These are phyloP conservation scores for Botrytis cinerea DNA, from an alignment of 2,329 filamentous ascomycete genomes.

Conservation along the genomic window DNA sequence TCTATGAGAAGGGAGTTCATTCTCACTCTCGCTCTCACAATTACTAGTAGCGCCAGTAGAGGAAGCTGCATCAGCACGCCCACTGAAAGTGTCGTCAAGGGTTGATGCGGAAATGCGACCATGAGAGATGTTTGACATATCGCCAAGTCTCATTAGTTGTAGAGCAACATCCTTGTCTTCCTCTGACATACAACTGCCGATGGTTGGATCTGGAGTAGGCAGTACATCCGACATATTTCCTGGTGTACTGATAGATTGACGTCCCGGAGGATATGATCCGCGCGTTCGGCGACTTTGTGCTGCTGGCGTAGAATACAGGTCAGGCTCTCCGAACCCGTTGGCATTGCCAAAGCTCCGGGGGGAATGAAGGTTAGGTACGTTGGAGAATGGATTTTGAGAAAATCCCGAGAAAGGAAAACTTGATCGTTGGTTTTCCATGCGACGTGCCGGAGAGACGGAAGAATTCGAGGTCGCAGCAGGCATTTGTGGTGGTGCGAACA, in stretches of 20 bases:
- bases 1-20: slow-evolving; percentile 59
- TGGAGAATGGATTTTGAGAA: slow-evolving; percentile 77
- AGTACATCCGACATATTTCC: slow-evolving; percentile 62
- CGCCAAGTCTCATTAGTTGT: slow-evolving; percentile 92
- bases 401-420: slow-evolving; percentile 74
- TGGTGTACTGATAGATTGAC: slow-evolving; percentile 46
- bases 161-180: slow-evolving; percentile 92
- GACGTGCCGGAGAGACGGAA: slow-evolving; percentile 90
- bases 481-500: slow-evolving; percentile 93
- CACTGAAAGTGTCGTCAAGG: slow-evolving; percentile 89
- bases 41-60: slow-evolving; percentile 85
- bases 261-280: slow-evolving; percentile 53
- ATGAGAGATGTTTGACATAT: slow-evolving; percentile 90
- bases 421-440: slow-evolving; percentile 69
- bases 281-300: slow-evolving; percentile 68
- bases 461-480: slow-evolving; percentile 93
- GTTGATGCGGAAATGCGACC: slow-evolving; percentile 92
- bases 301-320: slow-evolving; percentile 64
- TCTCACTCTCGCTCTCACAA: slow-evolving; percentile 67
- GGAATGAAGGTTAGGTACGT: slow-evolving; percentile 76
- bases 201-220: slow-evolving; percentile 94
- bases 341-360: slow-evolving; percentile 71
- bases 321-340: slow-evolving; percentile 56
- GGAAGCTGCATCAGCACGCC: slow-evolving; percentile 79
- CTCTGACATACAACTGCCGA: slow-evolving; percentile 95